Evolutionary conservation across 2,329 filamentous ascomycete genomes (phyloP).

Genomic region (Diplodia corticola): DNA sequence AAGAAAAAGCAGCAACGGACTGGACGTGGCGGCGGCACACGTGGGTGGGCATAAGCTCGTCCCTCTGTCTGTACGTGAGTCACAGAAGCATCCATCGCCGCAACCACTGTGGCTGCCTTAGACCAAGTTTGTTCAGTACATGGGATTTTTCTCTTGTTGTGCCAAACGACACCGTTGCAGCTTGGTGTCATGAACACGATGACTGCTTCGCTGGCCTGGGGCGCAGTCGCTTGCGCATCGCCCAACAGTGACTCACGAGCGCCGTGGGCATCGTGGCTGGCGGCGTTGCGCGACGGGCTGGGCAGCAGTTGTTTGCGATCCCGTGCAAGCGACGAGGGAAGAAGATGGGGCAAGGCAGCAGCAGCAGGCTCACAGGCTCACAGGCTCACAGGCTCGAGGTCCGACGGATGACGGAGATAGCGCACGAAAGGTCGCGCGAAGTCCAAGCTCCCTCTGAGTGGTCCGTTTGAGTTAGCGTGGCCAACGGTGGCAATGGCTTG

Average conservation of each 20-base stretch:
- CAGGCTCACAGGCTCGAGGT: slow-evolving; percentile 1
- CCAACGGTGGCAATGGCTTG: slow-evolving; percentile 4
- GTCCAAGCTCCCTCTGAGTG: slow-evolving; percentile 3
- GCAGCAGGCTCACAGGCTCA: no score
- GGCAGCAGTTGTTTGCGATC: not conserved
- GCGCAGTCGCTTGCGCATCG: not conserved
- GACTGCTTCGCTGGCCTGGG: not conserved
- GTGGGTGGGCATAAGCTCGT: no score
- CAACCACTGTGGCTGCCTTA: no score
- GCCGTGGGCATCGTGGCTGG: not conserved
- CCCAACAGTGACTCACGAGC: not conserved
- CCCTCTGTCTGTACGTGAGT: no score
- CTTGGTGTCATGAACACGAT: not conserved
- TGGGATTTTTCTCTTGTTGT: not conserved
- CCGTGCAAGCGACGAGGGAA: not conserved
- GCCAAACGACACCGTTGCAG: not conserved
- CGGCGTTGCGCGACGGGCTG: not conserved
- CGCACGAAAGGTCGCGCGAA: not conserved
- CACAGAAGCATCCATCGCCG: no score
- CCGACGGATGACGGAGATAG: slow-evolving; percentile 18
- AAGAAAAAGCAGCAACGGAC: no score
- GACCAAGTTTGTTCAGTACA: no score
- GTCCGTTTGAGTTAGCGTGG: slow-evolving; percentile 1
- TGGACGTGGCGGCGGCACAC: no score
- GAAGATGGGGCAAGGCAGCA: not conserved